A percentile compares a stretch with the other conserved stretches of the same genome.
Evolutionary conservation across 2,329 filamentous ascomycete species (phyloP).

Genomic region (Coniochaeta ligniaria): DNA sequence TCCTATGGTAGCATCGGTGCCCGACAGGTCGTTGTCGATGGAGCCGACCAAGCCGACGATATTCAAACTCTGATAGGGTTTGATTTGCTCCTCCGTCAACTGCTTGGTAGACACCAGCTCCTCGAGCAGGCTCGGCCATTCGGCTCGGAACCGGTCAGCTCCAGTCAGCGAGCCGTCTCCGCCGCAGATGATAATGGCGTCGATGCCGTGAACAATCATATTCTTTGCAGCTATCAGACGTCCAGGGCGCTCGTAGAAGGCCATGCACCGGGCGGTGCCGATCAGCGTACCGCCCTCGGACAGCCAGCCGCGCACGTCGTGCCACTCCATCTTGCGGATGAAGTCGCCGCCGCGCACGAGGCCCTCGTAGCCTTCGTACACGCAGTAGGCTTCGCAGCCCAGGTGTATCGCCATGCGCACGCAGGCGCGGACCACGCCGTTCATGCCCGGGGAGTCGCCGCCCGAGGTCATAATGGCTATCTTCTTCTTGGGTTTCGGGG

Average conservation of each 20-base stretch:
- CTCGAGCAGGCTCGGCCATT: constrained; percentile 83
- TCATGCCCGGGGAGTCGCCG: constrained; percentile 93
- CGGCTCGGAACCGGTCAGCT: constrained; percentile 83
- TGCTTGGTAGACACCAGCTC: constrained; percentile 74
- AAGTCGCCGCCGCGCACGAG: constrained; percentile 82
- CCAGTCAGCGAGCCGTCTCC: constrained; percentile 95
- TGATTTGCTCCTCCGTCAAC: constrained; percentile 62
- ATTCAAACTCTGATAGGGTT: constrained; percentile 80
- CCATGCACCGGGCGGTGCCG: constrained; percentile 87
- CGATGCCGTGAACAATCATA: constrained; percentile 86
- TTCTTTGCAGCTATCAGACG: constrained; percentile 86
- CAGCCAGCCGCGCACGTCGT: constrained; percentile 89
- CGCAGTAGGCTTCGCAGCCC: constrained; percentile 69
- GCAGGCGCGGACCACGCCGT: constrained; percentile 80
- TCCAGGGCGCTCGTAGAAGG: constrained; percentile 82
- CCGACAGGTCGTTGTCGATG: constrained; percentile 97
- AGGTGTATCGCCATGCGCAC: constrained; percentile 87
- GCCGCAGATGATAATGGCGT: constrained; percentile 93
- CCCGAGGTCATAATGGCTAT: constrained; percentile 93
- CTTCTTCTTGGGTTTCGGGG: constrained; percentile 41
- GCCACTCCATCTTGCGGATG: constrained; percentile 84
- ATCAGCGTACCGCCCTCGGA: constrained; percentile 94
- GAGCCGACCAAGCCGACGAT: constrained; percentile 95
- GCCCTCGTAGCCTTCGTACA: constrained; percentile 95
- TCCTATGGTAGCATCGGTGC: constrained; percentile 94